phyloP scores from a whole-genome alignment of 1,139 yeast species.

The Casaregolazyma lundiana region DNA sequence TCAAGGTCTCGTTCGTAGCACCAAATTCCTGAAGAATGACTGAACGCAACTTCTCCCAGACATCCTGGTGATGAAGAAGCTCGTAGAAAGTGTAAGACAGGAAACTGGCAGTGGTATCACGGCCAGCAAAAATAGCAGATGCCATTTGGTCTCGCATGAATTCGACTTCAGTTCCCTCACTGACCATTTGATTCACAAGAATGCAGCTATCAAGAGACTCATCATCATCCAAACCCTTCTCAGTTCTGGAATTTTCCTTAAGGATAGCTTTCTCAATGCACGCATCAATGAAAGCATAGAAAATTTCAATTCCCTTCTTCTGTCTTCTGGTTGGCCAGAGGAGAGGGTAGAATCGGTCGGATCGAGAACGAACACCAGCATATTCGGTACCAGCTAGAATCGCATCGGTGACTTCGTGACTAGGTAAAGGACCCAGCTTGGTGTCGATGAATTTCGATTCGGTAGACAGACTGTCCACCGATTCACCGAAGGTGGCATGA shows the following conservation, averaged over 20 bases:
- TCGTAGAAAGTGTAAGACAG: constrained; percentile 46
- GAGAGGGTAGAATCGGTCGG: constrained; percentile 14
- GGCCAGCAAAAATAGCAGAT: constrained; percentile 50
- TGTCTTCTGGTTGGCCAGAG: constrained; percentile 28
- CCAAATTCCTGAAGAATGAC: constrained; percentile 35
- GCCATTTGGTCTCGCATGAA: constrained; percentile 49
- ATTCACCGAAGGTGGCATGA: constrained; percentile 57
- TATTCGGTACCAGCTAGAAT: constrained; percentile 12
- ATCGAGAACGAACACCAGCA: constrained; percentile 12
- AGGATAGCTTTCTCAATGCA: constrained; percentile 31
- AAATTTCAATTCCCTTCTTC: constrained; percentile 23
- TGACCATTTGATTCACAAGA: constrained; percentile 48
- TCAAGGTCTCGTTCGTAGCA: constrained; percentile 20
- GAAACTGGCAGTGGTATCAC: constrained; percentile 57
- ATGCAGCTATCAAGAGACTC: constrained; percentile 29
- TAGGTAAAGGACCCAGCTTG: constrained; percentile 21
- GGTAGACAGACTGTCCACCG: constrained; percentile 41
- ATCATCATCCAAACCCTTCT: constrained; percentile 6
- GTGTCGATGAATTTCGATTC: constrained; percentile 17
- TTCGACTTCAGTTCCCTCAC: constrained; percentile 46
- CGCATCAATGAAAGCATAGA: constrained; percentile 33
- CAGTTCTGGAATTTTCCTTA: constrained; percentile 13
- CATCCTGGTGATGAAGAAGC: constrained; percentile 42
- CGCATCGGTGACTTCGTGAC: constrained; percentile 4
- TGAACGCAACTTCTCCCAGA: constrained; percentile 39